Evolutionary conservation across 1,139 yeast species (phyloP).

Genomic region (Nakaseomyces bracarensis): DNA sequence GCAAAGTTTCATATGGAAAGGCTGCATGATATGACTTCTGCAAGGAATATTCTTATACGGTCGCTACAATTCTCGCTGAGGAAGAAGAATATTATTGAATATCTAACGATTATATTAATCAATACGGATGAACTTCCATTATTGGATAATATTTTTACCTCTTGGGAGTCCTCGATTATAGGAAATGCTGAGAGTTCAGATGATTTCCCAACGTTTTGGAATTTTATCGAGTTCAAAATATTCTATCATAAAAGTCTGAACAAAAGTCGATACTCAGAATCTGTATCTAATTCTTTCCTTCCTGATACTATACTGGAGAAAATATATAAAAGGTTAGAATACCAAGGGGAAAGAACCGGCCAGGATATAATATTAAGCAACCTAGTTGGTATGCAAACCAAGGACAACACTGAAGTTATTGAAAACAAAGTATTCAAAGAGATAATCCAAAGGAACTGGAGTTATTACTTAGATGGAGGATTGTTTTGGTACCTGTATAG

Average conservation of each 20-base stretch:
- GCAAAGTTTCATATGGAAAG: conserved; percentile 27
- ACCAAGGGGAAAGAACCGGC: conserved; percentile 14
- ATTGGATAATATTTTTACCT: conserved; percentile 14
- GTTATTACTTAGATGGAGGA: conserved; percentile 16
- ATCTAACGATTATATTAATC: conserved; percentile 18
- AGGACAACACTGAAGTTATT: conserved; percentile 18
- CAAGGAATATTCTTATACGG: conserved; percentile 21
- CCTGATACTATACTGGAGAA: conserved; percentile 14
- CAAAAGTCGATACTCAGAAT: conserved; percentile 19
- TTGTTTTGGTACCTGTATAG: conserved; percentile 27
- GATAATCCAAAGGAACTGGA: conserved; percentile 16
- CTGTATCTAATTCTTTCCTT: conserved; percentile 9
- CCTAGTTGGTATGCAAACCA: conserved; percentile 21
- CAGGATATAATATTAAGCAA: conserved; percentile 19
- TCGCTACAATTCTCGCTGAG: conserved; percentile 21
- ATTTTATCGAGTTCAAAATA: conserved; percentile 22
- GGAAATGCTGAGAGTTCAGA: conserved; percentile 18
- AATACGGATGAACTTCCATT: conserved; percentile 19
- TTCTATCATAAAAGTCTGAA: conserved; percentile 16
- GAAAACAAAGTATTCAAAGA: conserved; percentile 22
- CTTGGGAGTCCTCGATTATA: conserved; percentile 14
- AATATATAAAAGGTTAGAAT: conserved; percentile 18
- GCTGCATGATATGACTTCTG: conserved; percentile 19
- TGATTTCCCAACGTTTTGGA: conserved; percentile 27
- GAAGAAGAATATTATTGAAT: conserved; percentile 21